Conservation (phyloP, 1,284 basidiomycete species). For the Cutaneotrichosporon sp. region DNA sequence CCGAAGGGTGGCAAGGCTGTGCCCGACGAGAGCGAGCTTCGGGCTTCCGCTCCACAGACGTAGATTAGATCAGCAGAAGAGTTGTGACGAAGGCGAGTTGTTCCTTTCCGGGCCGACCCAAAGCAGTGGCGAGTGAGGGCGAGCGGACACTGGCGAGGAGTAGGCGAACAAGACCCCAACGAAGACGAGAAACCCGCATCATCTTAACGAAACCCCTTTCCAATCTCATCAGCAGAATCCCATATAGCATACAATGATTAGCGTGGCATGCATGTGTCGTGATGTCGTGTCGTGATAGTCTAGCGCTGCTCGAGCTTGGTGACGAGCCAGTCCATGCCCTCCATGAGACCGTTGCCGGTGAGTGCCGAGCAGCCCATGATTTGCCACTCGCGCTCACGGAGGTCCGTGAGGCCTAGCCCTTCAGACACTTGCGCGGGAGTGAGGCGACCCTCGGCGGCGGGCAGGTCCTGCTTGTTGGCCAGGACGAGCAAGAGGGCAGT, state of each 20-base stretch:
- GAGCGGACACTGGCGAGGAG: background rate
- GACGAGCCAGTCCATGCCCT: conserved; percentile 53
- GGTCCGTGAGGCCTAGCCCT: conserved; percentile 54
- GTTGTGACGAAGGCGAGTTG: background rate
- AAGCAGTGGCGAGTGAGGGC: background rate
- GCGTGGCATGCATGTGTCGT: conserved; percentile 16
- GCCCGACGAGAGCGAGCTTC: background rate
- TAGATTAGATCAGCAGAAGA: background rate
- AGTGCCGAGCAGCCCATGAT: conserved; percentile 58
- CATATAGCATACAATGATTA: conserved; percentile 10
- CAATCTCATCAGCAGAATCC: conserved; percentile 4
- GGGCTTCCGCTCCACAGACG: background rate
- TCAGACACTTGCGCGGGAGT: conserved; percentile 57
- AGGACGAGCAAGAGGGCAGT: conserved; percentile 55
- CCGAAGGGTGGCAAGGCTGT: background rate
- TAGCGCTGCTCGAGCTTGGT: conserved; percentile 35
- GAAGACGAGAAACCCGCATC: background rate
- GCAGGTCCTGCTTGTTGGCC: conserved; percentile 59
- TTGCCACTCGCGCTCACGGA: conserved; percentile 57
- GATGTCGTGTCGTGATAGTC: conserved; percentile 8
- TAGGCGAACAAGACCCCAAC: background rate
- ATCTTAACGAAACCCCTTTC: background rate
- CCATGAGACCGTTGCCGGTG: conserved; percentile 50
- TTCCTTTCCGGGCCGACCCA: background rate
- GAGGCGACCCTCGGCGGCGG: conserved; percentile 44